These are phyloP conservation scores for Ophiostoma ips DNA, from an alignment of 2,329 filamentous ascomycete species.

Conservation along the genomic window DNA sequence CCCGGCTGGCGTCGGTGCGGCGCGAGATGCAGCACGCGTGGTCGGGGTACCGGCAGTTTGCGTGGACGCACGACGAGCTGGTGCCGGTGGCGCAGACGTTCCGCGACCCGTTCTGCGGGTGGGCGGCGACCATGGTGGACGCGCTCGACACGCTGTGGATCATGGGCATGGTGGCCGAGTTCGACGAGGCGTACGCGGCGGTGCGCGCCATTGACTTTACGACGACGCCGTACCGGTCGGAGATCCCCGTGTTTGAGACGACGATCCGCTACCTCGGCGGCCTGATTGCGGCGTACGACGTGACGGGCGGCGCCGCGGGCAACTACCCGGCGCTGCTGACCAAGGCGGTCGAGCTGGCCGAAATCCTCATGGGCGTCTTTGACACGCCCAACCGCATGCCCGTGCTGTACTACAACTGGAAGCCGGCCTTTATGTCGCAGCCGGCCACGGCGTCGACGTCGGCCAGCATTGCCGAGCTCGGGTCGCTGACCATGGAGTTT, in stretches of 20 bases:
- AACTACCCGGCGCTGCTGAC: constrained; percentile 54
- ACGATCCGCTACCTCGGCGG: constrained; percentile 86
- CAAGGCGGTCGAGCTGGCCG: constrained; percentile 67
- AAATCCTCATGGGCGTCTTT: constrained; percentile 69
- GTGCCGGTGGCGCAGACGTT: constrained; percentile 53
- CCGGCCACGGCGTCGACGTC: constrained; percentile 45
- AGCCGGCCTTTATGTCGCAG: constrained; percentile 47
- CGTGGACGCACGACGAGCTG: constrained; percentile 80
- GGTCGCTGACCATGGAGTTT: constrained; percentile 75
- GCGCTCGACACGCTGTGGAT: constrained; percentile 76
- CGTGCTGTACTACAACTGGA: constrained; percentile 65
- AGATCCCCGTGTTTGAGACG: constrained; percentile 87
- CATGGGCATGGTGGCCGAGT: constrained; percentile 65
- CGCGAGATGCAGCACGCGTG: constrained; percentile 66
- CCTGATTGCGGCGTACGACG: constrained; percentile 71
- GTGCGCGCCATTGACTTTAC: constrained; percentile 74
- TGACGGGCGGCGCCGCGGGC: constrained; percentile 48
- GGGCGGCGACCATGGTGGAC: constrained; percentile 81
- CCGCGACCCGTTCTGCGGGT: constrained; percentile 77
- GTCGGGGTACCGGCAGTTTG: constrained; percentile 65
- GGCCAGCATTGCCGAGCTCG: constrained; percentile 57
- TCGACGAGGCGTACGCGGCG: constrained; percentile 59
- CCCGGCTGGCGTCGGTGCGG: constrained; percentile 54
- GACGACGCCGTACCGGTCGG: constrained; percentile 40
- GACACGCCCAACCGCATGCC: constrained; percentile 95